Conservation (phyloP, 495 filamentous ascomycete genomes). For the Penicillium fimorum region DNA sequence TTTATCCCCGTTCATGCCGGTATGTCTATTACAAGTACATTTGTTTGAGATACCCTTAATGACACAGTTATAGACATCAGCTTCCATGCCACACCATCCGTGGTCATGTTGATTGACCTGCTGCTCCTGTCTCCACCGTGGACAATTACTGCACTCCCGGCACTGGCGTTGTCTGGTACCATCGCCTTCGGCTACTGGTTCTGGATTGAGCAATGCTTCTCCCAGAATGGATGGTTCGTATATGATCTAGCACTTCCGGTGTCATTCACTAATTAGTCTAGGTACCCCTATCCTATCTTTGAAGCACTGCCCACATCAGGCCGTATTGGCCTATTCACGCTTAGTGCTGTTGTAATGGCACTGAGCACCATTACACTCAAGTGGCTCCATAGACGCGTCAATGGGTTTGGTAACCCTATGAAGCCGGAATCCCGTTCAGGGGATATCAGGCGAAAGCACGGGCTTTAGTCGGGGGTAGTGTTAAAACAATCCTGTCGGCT, state of each 20-base stretch:
- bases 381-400: constrained; percentile 65
- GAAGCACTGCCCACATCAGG: constrained; percentile 57
- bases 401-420: constrained; percentile 51
- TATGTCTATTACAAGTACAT: constrained; percentile 18
- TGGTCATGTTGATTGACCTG: constrained; percentile 69
- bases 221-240: constrained; percentile 68
- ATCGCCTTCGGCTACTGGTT: constrained; percentile 81
- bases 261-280: constrained; percentile 33
- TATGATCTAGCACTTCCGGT: background rate
- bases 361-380: constrained; percentile 64
- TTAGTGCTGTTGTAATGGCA: constrained; percentile 70
- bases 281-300: constrained; percentile 89
- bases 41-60: constrained; percentile 5
- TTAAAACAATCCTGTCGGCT: background rate
- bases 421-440: constrained; percentile 32
- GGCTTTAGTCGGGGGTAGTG: constrained; percentile 14
- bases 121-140: constrained; percentile 79
- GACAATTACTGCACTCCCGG: constrained; percentile 61
- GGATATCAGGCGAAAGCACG: constrained; percentile 30
- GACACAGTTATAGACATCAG: constrained; percentile 56
- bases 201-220: constrained; percentile 81
- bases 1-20: constrained; percentile 45
- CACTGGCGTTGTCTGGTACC: constrained; percentile 58
- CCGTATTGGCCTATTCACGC: constrained; percentile 64
- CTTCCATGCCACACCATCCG: constrained; percentile 74